These are phyloP conservation scores for Tetrahymena malaccensis DNA, from an alignment of 73 alveolate genomes.

Conservation along the genomic window DNA sequence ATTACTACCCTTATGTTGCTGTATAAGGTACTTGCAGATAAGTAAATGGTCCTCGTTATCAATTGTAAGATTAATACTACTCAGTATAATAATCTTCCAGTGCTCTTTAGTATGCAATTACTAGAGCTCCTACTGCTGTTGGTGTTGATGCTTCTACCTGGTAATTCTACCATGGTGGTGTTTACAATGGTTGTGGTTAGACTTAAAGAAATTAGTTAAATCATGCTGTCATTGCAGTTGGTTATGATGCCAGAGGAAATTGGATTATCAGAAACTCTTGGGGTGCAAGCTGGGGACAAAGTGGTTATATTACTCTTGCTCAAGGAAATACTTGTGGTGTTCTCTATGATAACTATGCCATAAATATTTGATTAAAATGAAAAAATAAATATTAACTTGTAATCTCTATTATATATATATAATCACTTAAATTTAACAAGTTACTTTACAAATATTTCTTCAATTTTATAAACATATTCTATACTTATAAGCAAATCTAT, in stretches of 20 bases:
- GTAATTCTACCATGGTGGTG: conserved; percentile 11
- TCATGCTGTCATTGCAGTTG: conserved; percentile 63
- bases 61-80: not conserved
- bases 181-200: conserved; percentile 15
- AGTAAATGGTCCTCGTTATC: not conserved
- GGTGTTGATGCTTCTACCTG: conserved; percentile 54
- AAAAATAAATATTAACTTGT: too few species aligned
- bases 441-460: too few species aligned
- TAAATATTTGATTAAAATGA: too few species aligned
- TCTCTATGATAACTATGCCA: not conserved
- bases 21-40: not conserved
- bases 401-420: too few species aligned
- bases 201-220: conserved; percentile 42
- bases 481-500: too few species aligned
- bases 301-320: conserved; percentile 75
- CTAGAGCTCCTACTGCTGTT: conserved; percentile 29
- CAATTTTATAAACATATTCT: too few species aligned
- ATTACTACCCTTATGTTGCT: not conserved
- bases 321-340: conserved; percentile 49
- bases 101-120: conserved; percentile 12
- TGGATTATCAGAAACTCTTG: conserved; percentile 85
- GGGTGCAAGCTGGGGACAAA: conserved; percentile 90
- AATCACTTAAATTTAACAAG: too few species aligned
- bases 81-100: not conserved
- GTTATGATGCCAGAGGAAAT: conserved; percentile 39